Conservation (phyloP, 2,329 filamentous ascomycete species). For the Stachybotrys elegans region DNA sequence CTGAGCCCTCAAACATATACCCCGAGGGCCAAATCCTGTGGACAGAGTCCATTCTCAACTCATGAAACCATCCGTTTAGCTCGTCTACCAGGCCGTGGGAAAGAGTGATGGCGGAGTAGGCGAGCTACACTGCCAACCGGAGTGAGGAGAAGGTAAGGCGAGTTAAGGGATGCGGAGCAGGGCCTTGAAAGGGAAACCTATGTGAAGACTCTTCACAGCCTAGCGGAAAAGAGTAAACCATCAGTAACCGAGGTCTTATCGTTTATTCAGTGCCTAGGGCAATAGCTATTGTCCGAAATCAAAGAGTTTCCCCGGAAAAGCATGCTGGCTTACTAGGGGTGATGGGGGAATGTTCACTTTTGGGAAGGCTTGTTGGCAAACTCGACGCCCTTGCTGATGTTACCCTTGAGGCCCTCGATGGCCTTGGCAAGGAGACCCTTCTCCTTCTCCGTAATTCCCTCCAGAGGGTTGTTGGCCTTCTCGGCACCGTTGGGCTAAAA, state of each 20-base stretch:
- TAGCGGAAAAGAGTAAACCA: slow-evolving; percentile 24
- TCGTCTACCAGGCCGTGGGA: too few relatives aligned
- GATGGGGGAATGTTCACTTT: slow-evolving; percentile 59
- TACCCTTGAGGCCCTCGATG: slow-evolving; percentile 77
- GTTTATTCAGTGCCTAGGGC: slow-evolving; percentile 29
- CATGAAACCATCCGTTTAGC: too few relatives aligned
- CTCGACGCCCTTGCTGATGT: slow-evolving; percentile 89
- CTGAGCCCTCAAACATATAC: slow-evolving; percentile 9
- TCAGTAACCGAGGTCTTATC: slow-evolving; percentile 28
- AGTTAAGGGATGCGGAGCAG: too few relatives aligned
- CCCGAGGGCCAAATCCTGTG: slow-evolving; percentile 4
- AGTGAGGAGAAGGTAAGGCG: too few relatives aligned
- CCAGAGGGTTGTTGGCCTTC: slow-evolving; percentile 78
- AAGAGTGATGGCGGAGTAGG: too few relatives aligned
- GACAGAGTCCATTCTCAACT: too few relatives aligned
- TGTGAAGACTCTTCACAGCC: slow-evolving; percentile 28
- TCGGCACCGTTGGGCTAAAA: slow-evolving; percentile 72
- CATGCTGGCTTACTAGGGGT: slow-evolving; percentile 16
- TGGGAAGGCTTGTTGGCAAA: slow-evolving; percentile 84
- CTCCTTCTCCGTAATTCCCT: slow-evolving; percentile 76
- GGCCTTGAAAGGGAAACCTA: too few relatives aligned
- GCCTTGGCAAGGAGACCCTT: slow-evolving; percentile 76
- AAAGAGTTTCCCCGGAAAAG: background rate
- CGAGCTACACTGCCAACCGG: too few relatives aligned
- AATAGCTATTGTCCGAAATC: slow-evolving; percentile 24